A percentile compares a stretch with the other conserved stretches of the same genome.
Conservation (phyloP, 352 stramenopile genomes). For the Phytopythium cucurbitacearum region DNA sequence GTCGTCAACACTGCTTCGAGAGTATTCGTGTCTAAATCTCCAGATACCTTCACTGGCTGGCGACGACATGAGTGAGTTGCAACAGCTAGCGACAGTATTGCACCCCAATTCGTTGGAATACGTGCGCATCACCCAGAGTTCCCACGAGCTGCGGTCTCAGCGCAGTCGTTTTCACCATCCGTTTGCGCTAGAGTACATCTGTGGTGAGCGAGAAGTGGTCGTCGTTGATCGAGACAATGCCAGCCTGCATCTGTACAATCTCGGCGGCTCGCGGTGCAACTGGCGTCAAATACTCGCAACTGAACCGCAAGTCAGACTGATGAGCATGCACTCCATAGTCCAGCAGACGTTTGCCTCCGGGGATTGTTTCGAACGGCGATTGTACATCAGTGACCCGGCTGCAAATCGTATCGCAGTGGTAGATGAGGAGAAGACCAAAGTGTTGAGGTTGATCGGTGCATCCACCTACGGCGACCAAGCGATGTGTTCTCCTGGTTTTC, state of each 20-base stretch:
- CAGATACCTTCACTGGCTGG: slow-evolving; percentile 21
- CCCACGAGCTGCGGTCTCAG: slow-evolving; percentile 24
- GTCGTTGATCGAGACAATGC: slow-evolving; percentile 54
- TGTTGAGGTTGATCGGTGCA: slow-evolving; percentile 45
- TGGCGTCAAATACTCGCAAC: slow-evolving; percentile 25
- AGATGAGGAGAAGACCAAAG: slow-evolving; percentile 9
- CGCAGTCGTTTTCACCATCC: slow-evolving; percentile 44
- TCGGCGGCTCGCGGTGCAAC: slow-evolving; percentile 34
- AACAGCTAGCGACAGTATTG: slow-evolving; percentile 28
- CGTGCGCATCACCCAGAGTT: slow-evolving; percentile 18
- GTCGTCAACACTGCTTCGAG: slow-evolving; percentile 18
- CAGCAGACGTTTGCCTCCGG: not conserved
- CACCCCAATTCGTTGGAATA: slow-evolving; percentile 42
- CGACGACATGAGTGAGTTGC: slow-evolving; percentile 19
- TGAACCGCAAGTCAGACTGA: slow-evolving; percentile 5
- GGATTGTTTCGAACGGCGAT: slow-evolving; percentile 7
- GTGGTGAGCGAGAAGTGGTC: slow-evolving; percentile 31
- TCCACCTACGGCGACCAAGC: slow-evolving; percentile 51
- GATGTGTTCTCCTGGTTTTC: slow-evolving; percentile 40
- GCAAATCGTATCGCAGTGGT: slow-evolving; percentile 52
- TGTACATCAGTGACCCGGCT: slow-evolving; percentile 51
- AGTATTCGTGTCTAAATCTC: slow-evolving; percentile 22
- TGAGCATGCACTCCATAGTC: slow-evolving; percentile 4
- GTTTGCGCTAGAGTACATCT: slow-evolving; percentile 23
- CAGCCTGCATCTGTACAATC: slow-evolving; percentile 42